Evolutionary conservation across 2,329 filamentous ascomycete species (phyloP).

Genomic region (Mollisia scopiformis): DNA sequence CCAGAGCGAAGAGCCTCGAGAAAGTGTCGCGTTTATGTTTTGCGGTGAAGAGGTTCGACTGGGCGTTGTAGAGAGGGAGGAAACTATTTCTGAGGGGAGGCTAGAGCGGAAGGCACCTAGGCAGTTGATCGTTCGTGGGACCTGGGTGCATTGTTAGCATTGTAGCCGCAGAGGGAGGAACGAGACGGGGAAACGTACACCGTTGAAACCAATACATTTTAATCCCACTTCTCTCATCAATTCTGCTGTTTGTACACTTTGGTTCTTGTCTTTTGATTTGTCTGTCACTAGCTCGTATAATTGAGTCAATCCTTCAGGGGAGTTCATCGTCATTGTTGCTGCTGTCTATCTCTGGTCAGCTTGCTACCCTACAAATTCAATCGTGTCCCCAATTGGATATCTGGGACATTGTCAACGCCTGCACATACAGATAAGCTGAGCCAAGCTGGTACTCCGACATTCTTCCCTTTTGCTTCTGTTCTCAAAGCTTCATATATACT

Average conservation of each 20-base stretch:
- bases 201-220: conserved; percentile 81
- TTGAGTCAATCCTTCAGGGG: conserved; percentile 70
- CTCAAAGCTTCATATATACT: conserved; percentile 68
- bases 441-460: conserved; percentile 67
- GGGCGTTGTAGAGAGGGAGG: conserved; percentile 56
- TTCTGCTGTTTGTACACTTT: conserved; percentile 52
- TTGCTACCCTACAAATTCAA: neutral
- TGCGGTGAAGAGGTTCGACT: conserved; percentile 45
- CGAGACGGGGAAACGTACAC: conserved; percentile 37
- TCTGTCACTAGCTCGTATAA: conserved; percentile 43
- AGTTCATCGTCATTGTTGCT: conserved; percentile 85
- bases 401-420: too few relatives aligned
- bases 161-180: conserved; percentile 52
- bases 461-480: conserved; percentile 61
- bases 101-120: conserved; percentile 70
- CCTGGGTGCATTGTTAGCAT: conserved; percentile 45
- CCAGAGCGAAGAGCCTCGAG: conserved; percentile 71
- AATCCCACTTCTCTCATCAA: conserved; percentile 76
- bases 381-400: neutral
- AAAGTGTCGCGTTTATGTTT: conserved; percentile 57
- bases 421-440: conserved; percentile 64
- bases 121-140: conserved; percentile 83
- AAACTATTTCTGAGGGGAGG: conserved; percentile 59
- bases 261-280: conserved; percentile 24
- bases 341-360: conserved; percentile 59